phyloP scores from a whole-genome alignment of 2,329 filamentous ascomycete species.

The Aaosphaeria pasadenensis region DNA sequence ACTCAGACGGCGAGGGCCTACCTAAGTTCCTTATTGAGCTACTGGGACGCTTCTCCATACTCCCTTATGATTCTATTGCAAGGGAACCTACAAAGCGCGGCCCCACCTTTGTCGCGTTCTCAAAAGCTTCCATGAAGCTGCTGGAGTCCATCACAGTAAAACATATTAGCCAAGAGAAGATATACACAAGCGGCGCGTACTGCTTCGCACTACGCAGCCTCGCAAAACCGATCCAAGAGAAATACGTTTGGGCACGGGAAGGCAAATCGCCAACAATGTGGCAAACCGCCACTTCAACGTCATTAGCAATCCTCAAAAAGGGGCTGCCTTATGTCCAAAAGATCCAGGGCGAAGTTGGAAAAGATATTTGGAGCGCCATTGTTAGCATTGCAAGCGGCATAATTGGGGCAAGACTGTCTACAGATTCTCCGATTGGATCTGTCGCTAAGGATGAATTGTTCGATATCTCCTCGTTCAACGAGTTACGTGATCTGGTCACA shows the following conservation, averaged over 20 bases:
- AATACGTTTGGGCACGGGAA: constrained; percentile 73
- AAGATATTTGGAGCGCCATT: constrained; percentile 62
- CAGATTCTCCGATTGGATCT: constrained; percentile 21
- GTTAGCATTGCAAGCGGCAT: constrained; percentile 37
- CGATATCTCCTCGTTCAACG: constrained; percentile 72
- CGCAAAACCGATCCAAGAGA: constrained; percentile 67
- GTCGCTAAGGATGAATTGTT: constrained; percentile 68
- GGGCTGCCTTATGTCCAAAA: constrained; percentile 52
- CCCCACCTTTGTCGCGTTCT: constrained; percentile 85
- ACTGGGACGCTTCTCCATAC: constrained; percentile 66
- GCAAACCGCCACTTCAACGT: constrained; percentile 72
- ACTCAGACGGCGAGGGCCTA: constrained; percentile 62
- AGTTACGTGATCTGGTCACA: constrained; percentile 69
- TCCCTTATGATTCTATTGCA: constrained; percentile 58
- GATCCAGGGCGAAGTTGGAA: constrained; percentile 35
- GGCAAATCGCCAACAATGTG: constrained; percentile 73
- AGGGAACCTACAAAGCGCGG: constrained; percentile 37
- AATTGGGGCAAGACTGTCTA: constrained; percentile 38
- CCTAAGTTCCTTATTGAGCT: constrained; percentile 67
- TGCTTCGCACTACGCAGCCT: constrained; percentile 64
- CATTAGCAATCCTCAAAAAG: constrained; percentile 64
- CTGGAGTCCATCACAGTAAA: constrained; percentile 59
- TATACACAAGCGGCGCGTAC: constrained; percentile 69
- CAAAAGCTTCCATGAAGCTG: constrained; percentile 74
- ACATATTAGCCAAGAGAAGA: constrained; percentile 61